Evolutionary conservation across 805 yeast genomes (phyloP).

Genomic region (Barnettozyma sucrosica): DNA sequence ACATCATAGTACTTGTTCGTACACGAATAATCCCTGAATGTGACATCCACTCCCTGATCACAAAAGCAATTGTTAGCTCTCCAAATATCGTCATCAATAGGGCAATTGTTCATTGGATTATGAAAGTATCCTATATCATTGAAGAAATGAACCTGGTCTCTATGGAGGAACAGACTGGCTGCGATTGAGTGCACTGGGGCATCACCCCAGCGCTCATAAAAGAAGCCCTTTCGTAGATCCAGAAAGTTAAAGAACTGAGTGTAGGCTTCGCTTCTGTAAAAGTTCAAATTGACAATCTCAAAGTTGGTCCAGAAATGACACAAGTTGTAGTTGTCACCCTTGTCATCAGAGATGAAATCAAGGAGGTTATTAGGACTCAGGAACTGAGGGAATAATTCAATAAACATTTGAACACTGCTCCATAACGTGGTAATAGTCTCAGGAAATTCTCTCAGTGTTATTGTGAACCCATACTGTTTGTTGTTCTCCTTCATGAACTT

Average conservation of each 20-base stretch:
- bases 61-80: conserved; percentile 45
- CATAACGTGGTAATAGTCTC: conserved; percentile 32
- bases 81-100: conserved; percentile 42
- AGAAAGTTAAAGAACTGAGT: conserved; percentile 38
- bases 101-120: conserved; percentile 55
- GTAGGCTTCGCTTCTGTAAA: conserved; percentile 43
- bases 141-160: conserved; percentile 68
- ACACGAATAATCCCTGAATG: conserved; percentile 72
- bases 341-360: conserved; percentile 43
- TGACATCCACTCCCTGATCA: conserved; percentile 58
- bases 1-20: conserved; percentile 53
- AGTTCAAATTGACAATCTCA: conserved; percentile 48
- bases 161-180: conserved; percentile 65
- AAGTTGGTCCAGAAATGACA: conserved; percentile 67
- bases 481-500: conserved; percentile 55
- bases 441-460: conserved; percentile 65
- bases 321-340: conserved; percentile 39
- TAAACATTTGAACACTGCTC: conserved; percentile 42
- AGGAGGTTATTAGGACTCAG: conserved; percentile 51
- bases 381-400: conserved; percentile 37
- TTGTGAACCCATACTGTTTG: conserved; percentile 70
- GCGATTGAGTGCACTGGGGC: conserved; percentile 90
- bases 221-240: conserved; percentile 47
- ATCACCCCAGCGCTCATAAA: conserved; percentile 81
- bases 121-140: conserved; percentile 82